phyloP scores from a whole-genome alignment of 1,284 basidiomycete genomes.

The Ganoderma sinense region DNA sequence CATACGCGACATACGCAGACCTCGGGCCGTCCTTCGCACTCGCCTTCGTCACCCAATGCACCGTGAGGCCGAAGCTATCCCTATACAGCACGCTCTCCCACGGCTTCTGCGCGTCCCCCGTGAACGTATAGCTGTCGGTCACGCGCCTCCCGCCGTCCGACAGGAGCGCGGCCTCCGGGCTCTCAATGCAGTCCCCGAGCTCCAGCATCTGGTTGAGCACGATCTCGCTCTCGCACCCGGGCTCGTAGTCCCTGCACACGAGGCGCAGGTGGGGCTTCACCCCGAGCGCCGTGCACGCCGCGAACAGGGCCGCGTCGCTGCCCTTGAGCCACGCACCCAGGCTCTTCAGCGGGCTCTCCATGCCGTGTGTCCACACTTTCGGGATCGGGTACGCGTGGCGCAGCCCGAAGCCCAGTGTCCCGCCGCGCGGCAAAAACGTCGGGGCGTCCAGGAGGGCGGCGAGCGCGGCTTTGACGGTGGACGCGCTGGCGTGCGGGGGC shows the following conservation, averaged over 20 bases:
- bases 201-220: not conserved
- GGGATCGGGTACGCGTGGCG: conserved; percentile 38
- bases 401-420: conserved; percentile 46
- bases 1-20: not conserved
- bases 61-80: not conserved
- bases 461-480: not conserved
- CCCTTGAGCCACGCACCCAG: conserved; percentile 24
- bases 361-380: not conserved
- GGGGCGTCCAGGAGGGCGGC: conserved; percentile 33
- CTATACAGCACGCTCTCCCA: not conserved
- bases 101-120: not conserved
- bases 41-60: conserved; percentile 2
- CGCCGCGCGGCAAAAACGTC: conserved; percentile 40
- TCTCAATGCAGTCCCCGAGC: not conserved
- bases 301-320: conserved; percentile 11
- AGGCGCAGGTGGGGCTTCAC: conserved; percentile 3
- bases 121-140: not conserved
- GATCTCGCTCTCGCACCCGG: not conserved
- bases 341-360: conserved; percentile 1
- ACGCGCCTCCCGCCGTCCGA: too few species aligned
- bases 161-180: not conserved
- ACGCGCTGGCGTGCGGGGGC: not conserved
- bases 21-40: not conserved
- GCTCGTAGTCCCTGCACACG: not conserved
- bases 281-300: conserved; percentile 5